Evolutionary conservation across 2,329 filamentous ascomycete species (phyloP).

Genomic region (Chaetomiaceae sp.): DNA sequence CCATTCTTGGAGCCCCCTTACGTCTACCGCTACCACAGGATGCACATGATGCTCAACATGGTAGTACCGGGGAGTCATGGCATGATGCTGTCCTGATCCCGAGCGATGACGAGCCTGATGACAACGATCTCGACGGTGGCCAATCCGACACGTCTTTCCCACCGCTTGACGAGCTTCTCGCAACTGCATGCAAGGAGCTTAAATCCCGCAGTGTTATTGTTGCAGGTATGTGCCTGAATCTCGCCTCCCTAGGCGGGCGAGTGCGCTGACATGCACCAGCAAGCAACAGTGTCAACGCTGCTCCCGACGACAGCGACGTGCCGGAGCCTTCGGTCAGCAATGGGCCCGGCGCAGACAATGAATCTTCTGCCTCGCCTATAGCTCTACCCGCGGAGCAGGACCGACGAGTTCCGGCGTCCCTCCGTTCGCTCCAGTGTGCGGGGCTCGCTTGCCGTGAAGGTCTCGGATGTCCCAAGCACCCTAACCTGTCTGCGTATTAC

Average conservation of each 20-base stretch:
- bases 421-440: no score
- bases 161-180: background rate
- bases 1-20: slow-evolving; percentile 14
- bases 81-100: no score
- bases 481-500: no score
- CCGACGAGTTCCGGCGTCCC: slow-evolving; percentile 1
- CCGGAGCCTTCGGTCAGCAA: slow-evolving; percentile 17
- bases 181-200: background rate
- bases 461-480: no score
- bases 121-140: slow-evolving; percentile 1
- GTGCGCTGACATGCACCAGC: slow-evolving; percentile 14
- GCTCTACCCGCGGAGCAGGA: slow-evolving; percentile 3
- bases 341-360: slow-evolving; percentile 9
- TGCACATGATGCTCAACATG: background rate
- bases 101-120: slow-evolving; percentile 1
- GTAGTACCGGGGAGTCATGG: no score
- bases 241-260: background rate
- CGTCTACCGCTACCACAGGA: slow-evolving; percentile 9
- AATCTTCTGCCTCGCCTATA: slow-evolving; percentile 8
- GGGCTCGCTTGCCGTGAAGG: no score
- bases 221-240: background rate
- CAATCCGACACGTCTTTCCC: background rate
- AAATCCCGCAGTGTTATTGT: background rate
- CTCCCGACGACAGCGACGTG: slow-evolving; percentile 13
- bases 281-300: slow-evolving; percentile 18